Conservation (phyloP, 2,329 filamentous ascomycete genomes). For the Talaromyces verruculosus region DNA sequence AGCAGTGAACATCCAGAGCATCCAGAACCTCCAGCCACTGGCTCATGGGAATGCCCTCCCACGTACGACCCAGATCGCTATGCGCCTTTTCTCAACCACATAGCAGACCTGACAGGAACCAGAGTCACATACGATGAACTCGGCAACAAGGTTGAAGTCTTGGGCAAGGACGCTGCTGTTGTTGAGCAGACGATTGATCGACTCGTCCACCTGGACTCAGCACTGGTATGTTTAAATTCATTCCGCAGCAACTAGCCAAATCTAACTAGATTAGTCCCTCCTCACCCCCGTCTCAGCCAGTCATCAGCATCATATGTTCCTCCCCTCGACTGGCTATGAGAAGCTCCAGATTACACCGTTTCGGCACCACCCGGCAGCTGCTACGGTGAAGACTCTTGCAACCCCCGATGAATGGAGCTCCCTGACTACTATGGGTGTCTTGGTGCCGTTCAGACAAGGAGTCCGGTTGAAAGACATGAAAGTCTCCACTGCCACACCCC, state of each 20-base stretch:
- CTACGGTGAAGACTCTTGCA: not conserved
- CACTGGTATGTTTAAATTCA: conserved; percentile 29
- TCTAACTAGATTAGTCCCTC: conserved; percentile 5
- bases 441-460: not conserved
- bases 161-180: conserved; percentile 26
- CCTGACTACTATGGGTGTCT: not conserved
- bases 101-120: conserved; percentile 28
- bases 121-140: conserved; percentile 27
- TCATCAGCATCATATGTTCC: conserved; percentile 10
- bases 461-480: not conserved
- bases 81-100: conserved; percentile 8
- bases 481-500: not conserved
- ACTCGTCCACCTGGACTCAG: conserved; percentile 31
- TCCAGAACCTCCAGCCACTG: not conserved
- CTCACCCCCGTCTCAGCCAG: not conserved
- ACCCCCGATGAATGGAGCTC: not conserved
- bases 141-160: conserved; percentile 29
- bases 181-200: conserved; percentile 33
- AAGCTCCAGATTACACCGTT: not conserved
- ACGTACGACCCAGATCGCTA: not conserved
- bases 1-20: not conserved
- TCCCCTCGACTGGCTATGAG: not conserved
- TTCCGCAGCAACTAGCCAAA: not conserved
- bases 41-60: not conserved
- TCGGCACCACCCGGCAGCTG: not conserved